Base-by-base conservation (phyloP, 345 rosid species). In the Eucalyptus pauciflora region DNA sequence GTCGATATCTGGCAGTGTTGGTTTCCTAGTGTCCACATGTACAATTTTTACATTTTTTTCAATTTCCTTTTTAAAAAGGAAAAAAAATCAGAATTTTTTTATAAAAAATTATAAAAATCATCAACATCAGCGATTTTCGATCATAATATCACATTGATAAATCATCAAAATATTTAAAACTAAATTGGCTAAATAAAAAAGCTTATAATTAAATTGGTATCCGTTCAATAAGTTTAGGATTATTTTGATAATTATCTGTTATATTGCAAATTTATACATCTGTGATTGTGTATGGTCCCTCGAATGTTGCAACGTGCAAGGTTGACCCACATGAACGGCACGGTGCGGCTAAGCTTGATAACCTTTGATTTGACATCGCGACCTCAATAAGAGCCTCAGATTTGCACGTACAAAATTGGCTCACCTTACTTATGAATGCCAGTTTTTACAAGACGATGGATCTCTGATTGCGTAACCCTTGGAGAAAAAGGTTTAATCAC, bases 41-140 rank as follows among this genome's bases (percentile, higher is more conserved):
- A 60, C n/a, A 27, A 62, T 29, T 27, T 29, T 62, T 27, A 58
- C n/a, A 58, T 58, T 11, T 58, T 58, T 20, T 49, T 8, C 58
- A 25, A 11, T 58, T 58, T 6, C 6, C 5, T 58, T 51, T 25
- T 58, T 58, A 11, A 58, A 58, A 58, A 58, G 14, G 7, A 25
- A 25, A 25, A 25, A 52, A 52, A 58, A 10, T 4, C 5, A 56
- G 13, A 24, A 10, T 24, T 22, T 24, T 58, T 25, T 25, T 25
- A 17, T 24, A 10, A 10, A 58, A 58, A 58, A 60, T 13, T 62
- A 13, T 29, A 29, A 62, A 60, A 62, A 62, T 62, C 13, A 29
- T 27, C 2, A 1, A 12, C 7, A 6, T 62, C 0, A 1, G 2
- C 1, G 7, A 60, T 60, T 60, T 58, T 0, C 8, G 1, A 1